Percentiles rank a stretch among this genome's conserved stretches.
phyloP scores from a whole-genome alignment of 83 land plant species.

The Thuja plicata region DNA sequence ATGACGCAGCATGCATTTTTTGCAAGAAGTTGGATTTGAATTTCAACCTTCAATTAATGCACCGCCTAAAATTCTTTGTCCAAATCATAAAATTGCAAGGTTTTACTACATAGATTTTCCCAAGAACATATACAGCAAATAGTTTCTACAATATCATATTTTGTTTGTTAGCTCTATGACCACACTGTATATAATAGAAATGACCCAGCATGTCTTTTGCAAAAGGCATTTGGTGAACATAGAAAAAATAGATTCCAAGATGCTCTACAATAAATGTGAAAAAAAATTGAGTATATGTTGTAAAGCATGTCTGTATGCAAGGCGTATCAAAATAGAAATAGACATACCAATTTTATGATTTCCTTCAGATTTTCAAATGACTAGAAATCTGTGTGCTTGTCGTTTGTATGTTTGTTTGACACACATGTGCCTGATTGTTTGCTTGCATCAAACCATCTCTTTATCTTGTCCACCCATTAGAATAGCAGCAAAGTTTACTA shows the following conservation, averaged over 20 bases:
- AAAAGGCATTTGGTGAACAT: not conserved
- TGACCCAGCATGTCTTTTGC: not conserved
- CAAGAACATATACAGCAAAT: not conserved
- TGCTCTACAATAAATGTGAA: not conserved
- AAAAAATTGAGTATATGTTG: not conserved
- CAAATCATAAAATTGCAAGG: not conserved
- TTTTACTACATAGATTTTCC: not conserved
- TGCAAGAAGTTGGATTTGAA: too few species aligned
- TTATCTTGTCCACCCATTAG: not conserved
- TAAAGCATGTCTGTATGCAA: not conserved
- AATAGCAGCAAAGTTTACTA: not conserved
- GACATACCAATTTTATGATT: not conserved
- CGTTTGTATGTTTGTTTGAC: not conserved
- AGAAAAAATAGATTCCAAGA: not conserved
- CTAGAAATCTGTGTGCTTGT: not conserved
- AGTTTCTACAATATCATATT: too few species aligned
- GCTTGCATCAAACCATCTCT: not conserved
- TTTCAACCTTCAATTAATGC: too few species aligned
- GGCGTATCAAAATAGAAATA: not conserved
- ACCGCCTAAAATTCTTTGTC: not conserved
- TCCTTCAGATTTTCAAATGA: not conserved
- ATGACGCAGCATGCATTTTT: not conserved
- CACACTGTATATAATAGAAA: not conserved
- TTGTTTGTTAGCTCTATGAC: too few species aligned
- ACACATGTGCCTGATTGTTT: not conserved